A percentile compares a stretch with the other conserved stretches of the same genome.
Conservation (phyloP, 2,329 filamentous ascomycete genomes). For the Tolypocladium ovalisporum region DNA sequence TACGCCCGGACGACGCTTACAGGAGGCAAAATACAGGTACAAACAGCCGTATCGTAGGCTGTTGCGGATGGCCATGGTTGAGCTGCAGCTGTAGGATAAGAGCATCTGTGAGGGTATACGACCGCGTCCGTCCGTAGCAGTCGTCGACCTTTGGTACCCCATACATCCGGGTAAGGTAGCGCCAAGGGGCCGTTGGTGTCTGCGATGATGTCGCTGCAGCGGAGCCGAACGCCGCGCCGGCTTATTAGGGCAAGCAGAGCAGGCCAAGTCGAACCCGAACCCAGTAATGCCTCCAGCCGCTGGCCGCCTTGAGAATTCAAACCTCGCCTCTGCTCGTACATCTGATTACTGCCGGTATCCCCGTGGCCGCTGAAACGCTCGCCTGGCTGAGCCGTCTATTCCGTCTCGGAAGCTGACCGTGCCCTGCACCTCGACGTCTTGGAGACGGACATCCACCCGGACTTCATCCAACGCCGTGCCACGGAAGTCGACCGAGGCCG, state of each 20-base stretch:
- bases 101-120: neutral
- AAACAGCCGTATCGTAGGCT: neutral
- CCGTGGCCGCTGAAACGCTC: neutral
- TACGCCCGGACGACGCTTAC: neutral
- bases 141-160: neutral
- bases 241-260: neutral
- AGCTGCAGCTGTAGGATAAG: neutral
- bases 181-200: neutral
- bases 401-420: slow-evolving; percentile 6
- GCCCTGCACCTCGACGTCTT: neutral
- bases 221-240: neutral
- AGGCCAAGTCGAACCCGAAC: neutral
- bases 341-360: neutral
- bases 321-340: neutral
- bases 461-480: neutral
- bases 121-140: neutral
- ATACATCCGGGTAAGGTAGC: neutral
- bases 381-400: neutral
- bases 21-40: neutral
- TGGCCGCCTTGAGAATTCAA: neutral
- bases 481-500: slow-evolving; percentile 7
- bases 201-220: neutral
- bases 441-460: neutral
- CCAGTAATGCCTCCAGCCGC: neutral
- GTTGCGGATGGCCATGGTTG: neutral